Percentiles rank a stretch among this genome's conserved stretches.
phyloP scores from a whole-genome alignment of 2,329 filamentous ascomycete species.

The Rhynchosporium secalis region DNA sequence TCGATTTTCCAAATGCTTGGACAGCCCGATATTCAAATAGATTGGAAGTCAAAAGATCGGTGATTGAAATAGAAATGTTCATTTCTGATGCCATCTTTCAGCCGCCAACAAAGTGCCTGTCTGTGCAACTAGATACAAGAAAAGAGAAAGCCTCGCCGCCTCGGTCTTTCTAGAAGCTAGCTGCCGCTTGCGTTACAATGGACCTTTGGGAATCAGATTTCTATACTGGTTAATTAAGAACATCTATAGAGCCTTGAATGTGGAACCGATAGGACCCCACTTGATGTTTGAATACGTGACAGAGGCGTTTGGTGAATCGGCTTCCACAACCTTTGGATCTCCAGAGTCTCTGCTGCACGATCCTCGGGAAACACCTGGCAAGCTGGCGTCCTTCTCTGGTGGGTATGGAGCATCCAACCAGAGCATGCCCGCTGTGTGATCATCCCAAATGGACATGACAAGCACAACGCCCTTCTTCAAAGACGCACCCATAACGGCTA shows the following conservation, averaged over 20 bases:
- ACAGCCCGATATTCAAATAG: neutral
- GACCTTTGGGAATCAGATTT: conserved; percentile 11
- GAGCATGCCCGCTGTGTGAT: conserved; percentile 66
- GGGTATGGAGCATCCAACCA: conserved; percentile 74
- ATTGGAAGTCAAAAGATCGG: neutral
- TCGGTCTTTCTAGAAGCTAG: conserved; percentile 25
- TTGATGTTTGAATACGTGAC: conserved; percentile 44
- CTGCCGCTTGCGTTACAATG: conserved; percentile 17
- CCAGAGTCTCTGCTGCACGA: conserved; percentile 55
- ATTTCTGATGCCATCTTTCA: neutral
- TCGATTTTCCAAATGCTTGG: neutral
- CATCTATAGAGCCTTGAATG: conserved; percentile 31
- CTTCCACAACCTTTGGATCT: conserved; percentile 51
- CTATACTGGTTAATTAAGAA: conserved; percentile 29
- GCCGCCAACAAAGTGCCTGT: neutral
- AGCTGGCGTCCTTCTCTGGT: conserved; percentile 43
- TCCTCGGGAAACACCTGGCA: conserved; percentile 54
- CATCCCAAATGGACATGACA: conserved; percentile 60
- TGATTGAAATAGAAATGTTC: neutral
- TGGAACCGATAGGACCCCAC: conserved; percentile 39
- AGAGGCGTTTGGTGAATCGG: conserved; percentile 46
- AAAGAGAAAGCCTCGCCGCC: conserved; percentile 20
- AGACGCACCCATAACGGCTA: conserved; percentile 55
- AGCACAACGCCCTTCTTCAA: conserved; percentile 60
- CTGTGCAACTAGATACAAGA: conserved; percentile 26